phyloP scores from a whole-genome alignment of 257 asterid species.

The Verbena officinalis region DNA sequence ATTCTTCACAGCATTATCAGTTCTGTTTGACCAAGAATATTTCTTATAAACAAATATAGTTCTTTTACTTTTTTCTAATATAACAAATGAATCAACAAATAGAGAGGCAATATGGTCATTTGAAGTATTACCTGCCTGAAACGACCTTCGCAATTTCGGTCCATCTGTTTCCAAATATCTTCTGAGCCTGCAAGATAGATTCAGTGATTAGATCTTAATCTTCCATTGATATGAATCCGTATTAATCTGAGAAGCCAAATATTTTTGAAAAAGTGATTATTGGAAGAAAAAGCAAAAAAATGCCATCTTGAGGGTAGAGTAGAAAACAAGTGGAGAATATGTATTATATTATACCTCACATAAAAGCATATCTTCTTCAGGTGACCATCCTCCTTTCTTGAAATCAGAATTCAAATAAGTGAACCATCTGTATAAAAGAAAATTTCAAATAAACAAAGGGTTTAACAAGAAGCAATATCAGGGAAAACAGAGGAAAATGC shows the following conservation, averaged over 20 bases:
- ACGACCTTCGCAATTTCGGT: slow-evolving; percentile 99
- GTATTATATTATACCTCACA: slow-evolving; percentile 96
- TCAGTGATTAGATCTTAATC: slow-evolving; percentile 23
- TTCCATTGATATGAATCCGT: neutral
- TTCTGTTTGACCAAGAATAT: slow-evolving; percentile 43
- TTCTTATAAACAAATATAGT: neutral
- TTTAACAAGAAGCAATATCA: neutral
- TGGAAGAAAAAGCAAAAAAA: neutral
- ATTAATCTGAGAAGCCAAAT: neutral
- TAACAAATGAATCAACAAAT: slow-evolving; percentile 1
- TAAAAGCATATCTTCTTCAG: slow-evolving; percentile 93
- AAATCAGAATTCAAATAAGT: slow-evolving; percentile 95
- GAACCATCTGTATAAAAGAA: slow-evolving; percentile 67
- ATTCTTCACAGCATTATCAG: slow-evolving; percentile 96
- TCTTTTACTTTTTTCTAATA: neutral
- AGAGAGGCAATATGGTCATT: neutral
- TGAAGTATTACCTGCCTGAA: slow-evolving; percentile 80
- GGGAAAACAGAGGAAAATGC: slow-evolving; percentile 19
- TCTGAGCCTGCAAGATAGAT: slow-evolving; percentile 71
- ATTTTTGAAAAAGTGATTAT: neutral
- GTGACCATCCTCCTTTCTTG: slow-evolving; percentile 99
- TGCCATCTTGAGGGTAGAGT: too few relatives aligned
- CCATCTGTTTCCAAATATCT: slow-evolving; percentile 89
- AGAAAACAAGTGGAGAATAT: too few relatives aligned
- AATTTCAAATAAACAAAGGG: neutral